A percentile compares a stretch with the other conserved stretches of the same genome.
These are phyloP conservation scores for Pseudozyma pruni DNA, from an alignment of 1,284 basidiomycete genomes.

Conservation along the genomic window DNA sequence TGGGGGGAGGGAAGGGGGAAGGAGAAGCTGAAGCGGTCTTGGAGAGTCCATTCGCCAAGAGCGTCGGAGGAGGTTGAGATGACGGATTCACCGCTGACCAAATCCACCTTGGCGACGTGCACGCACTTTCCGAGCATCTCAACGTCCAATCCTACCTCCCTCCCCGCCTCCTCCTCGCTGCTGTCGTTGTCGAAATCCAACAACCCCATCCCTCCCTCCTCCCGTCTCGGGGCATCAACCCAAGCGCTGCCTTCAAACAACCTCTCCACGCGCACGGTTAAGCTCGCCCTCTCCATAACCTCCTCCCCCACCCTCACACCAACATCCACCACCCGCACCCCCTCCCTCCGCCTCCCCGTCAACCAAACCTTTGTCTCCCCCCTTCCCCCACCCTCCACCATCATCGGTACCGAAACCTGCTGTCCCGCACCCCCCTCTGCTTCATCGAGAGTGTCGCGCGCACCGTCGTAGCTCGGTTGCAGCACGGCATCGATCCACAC, in stretches of 20 bases:
- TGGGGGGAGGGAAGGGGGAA: neutral
- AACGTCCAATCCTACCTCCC: slow-evolving; percentile 18
- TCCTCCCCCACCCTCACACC: slow-evolving; percentile 4
- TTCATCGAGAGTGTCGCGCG: slow-evolving; percentile 4
- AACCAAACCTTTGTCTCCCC: slow-evolving; percentile 13
- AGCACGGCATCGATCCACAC: slow-evolving; percentile 19
- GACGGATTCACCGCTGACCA: neutral
- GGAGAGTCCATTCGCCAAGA: slow-evolving; percentile 2
- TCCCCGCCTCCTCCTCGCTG: neutral
- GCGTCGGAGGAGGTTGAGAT: neutral
- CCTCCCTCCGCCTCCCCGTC: slow-evolving; percentile 8
- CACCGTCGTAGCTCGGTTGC: slow-evolving; percentile 37
- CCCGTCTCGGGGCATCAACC: neutral
- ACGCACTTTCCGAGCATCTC: slow-evolving; percentile 9
- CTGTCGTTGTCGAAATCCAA: slow-evolving; percentile 21
- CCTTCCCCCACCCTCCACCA: slow-evolving; percentile 3
- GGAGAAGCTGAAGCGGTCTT: slow-evolving; percentile 22
- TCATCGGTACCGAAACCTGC: neutral
- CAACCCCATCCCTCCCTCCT: slow-evolving; percentile 5
- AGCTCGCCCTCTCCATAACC: slow-evolving; percentile 9
- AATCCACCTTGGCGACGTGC: neutral
- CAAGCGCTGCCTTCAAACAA: slow-evolving; percentile 14
- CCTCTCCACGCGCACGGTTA: neutral
- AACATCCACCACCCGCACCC: slow-evolving; percentile 14
- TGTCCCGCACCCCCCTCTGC: neutral